Evolutionary conservation across 305 asterid species (phyloP).

Genomic region (Solanum hybrid): DNA sequence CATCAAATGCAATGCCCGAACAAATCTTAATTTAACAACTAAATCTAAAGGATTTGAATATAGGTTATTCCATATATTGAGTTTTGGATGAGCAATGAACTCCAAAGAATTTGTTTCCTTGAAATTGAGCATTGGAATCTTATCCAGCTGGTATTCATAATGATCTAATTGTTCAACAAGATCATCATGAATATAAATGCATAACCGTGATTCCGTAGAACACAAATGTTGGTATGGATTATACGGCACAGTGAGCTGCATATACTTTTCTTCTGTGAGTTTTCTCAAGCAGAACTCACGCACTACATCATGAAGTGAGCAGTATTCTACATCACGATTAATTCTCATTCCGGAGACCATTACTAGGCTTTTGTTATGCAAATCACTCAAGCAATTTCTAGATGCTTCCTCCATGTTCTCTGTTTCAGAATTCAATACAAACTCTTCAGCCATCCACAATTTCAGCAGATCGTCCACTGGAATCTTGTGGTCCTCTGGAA

Average conservation of each 20-base stretch:
- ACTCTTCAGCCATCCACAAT: neutral
- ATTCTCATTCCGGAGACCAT: neutral
- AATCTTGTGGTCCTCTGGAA: neutral
- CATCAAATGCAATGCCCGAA: too few species aligned
- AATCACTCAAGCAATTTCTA: neutral
- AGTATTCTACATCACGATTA: rapidly evolving
- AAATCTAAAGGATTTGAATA: too few species aligned
- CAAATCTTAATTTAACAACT: too few species aligned
- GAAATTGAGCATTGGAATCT: neutral
- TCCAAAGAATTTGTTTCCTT: neutral
- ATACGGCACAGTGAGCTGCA: neutral
- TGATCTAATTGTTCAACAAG: neutral
- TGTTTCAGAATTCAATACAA: neutral
- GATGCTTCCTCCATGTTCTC: neutral
- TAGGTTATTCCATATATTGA: too few species aligned
- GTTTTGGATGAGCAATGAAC: neutral
- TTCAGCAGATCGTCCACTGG: neutral
- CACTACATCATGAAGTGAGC: slow-evolving; percentile 1
- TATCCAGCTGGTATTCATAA: neutral
- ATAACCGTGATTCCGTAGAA: neutral
- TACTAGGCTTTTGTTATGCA: neutral
- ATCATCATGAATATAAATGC: neutral
- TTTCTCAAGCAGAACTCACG: neutral
- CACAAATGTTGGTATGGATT: neutral
- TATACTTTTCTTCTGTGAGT: neutral